Evolutionary conservation across 495 filamentous ascomycete species (phyloP), one percentile per base, ranked within the genome.

Genomic region (Stereocaulon alpinum): DNA sequence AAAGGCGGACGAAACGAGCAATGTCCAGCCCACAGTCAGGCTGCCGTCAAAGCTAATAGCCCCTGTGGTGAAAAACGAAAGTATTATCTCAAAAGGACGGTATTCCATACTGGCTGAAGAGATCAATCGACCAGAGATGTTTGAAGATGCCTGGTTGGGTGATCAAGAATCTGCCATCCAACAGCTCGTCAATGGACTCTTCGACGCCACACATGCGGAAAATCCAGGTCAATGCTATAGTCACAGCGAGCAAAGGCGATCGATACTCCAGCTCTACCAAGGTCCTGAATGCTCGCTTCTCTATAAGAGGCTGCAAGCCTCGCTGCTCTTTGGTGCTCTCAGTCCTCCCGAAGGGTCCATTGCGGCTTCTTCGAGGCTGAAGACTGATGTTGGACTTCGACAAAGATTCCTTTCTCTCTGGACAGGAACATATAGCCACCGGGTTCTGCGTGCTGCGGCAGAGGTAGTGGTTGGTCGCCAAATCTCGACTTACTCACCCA

Each of bases 111-210:
- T 86, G 14, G 59, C 67, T 0, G 80, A 86, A 58, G 73, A 83
- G 59, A 74, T 86, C 29, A 63, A 71, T 0, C 74, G 77, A 34
- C 71, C 82, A 22, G 74, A 79, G 56, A 72, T 86, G 65, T 86
- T 86, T 63, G 82, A 86, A 62, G 83, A 86, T 22, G 70, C 80
- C 50, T 86, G 83, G 84, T 80, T 86, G 37, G 72, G 70, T 15
- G 76, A 85, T 58, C 82, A 86, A 61, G 84, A 87, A 61, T 72
- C 78, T 32, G 77, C 80, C 14, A 76, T 87, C 32, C 78, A 80
- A 5, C 82, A 85, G 61, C 67, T 86, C 15, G 66, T 81, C 53
- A 87, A 87, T 68, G 68, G 70, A 1, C 65, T 86, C 27, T 78
- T 85, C 51, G 68, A 77, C 5, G 61, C 67, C 22, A 58, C 72